These are phyloP conservation scores for Kwoniella dejecticola DNA, from an alignment of 768 basidiomycete species.

Conservation along the genomic window DNA sequence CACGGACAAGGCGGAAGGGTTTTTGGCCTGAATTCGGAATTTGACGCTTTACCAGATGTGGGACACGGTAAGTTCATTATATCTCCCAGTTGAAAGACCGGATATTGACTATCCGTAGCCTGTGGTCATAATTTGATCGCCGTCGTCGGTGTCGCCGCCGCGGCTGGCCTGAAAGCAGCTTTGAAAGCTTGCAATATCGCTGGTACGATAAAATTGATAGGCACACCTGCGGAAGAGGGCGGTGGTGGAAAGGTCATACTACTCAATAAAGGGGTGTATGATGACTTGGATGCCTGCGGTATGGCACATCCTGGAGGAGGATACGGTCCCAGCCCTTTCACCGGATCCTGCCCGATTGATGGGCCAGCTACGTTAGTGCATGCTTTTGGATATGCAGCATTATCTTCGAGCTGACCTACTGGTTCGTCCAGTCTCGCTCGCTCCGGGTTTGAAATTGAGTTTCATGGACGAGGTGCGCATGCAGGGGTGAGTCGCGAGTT, in stretches of 20 bases:
- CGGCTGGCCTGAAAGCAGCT: constrained; percentile 29
- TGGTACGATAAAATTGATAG: constrained; percentile 39
- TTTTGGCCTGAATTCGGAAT: constrained; percentile 40
- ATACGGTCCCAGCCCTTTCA: constrained; percentile 21
- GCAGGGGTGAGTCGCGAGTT: constrained; percentile 35
- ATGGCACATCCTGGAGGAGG: constrained; percentile 47
- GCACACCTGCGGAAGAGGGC: constrained; percentile 47
- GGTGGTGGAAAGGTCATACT: constrained; percentile 41
- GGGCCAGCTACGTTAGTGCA: constrained; percentile 30
- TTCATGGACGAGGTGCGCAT: constrained; percentile 41
- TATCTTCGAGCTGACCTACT: neutral
- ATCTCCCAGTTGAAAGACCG: constrained; percentile 9
- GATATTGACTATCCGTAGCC: neutral
- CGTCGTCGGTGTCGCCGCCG: constrained; percentile 35
- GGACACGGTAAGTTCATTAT: constrained; percentile 26
- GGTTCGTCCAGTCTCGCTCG: constrained; percentile 16
- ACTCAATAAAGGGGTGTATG: constrained; percentile 35
- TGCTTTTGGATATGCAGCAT: neutral
- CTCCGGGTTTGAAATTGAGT: constrained; percentile 40
- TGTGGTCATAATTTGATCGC: constrained; percentile 44
- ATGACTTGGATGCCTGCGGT: constrained; percentile 41
- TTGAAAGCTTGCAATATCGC: constrained; percentile 32
- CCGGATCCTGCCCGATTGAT: constrained; percentile 26
- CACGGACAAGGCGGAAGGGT: constrained; percentile 22
- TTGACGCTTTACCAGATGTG: constrained; percentile 39